phyloP scores from a whole-genome alignment of 805 yeast genomes.

The Hanseniaspora mollemarum region DNA sequence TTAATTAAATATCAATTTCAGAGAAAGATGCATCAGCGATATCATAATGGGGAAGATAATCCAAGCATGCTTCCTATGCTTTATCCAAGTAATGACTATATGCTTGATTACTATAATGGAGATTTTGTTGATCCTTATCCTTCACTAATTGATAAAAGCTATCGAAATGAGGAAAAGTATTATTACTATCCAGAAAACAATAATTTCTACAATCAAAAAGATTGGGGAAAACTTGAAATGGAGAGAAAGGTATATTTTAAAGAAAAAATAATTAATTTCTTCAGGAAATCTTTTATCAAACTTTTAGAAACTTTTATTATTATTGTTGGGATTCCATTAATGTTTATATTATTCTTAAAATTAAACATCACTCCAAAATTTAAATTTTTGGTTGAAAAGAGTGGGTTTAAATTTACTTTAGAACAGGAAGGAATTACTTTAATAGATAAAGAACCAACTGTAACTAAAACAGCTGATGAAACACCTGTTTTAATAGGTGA shows the following conservation, averaged over 20 bases:
- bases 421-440: slow-evolving; percentile 21
- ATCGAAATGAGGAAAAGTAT: not conserved
- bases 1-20: slow-evolving; percentile 5
- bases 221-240: slow-evolving; percentile 24
- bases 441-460: slow-evolving; percentile 17
- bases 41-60: not conserved
- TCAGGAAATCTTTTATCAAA: slow-evolving; percentile 29
- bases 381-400: slow-evolving; percentile 26
- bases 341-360: slow-evolving; percentile 26
- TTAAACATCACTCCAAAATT: slow-evolving; percentile 29
- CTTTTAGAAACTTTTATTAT: slow-evolving; percentile 34
- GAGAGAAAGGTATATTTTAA: slow-evolving; percentile 20
- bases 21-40: slow-evolving; percentile 4
- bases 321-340: slow-evolving; percentile 27
- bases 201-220: slow-evolving; percentile 18
- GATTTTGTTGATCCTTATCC: not conserved
- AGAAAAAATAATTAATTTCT: slow-evolving; percentile 15
- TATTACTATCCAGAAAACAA: slow-evolving; percentile 1
- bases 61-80: not conserved
- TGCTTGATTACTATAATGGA: not conserved
- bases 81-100: not conserved
- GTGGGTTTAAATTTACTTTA: slow-evolving; percentile 23
- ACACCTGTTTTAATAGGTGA: not conserved
- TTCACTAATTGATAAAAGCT: not conserved
- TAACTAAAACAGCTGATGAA: not conserved